These are phyloP conservation scores for Neofusicoccum sp. DNA, from an alignment of 2,329 filamentous ascomycete genomes.

Conservation along the genomic window DNA sequence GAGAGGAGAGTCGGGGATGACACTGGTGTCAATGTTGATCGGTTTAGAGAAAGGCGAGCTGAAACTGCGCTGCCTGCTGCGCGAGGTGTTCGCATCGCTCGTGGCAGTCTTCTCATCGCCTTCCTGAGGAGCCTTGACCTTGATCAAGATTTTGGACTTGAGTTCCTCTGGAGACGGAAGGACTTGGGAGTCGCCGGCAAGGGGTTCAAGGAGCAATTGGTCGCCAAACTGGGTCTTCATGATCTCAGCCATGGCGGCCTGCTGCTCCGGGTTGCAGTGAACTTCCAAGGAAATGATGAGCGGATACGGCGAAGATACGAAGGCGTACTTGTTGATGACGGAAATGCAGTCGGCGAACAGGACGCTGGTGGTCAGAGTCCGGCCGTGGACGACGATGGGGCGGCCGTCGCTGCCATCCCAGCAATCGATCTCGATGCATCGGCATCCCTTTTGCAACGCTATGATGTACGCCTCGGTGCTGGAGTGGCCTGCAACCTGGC, in stretches of 20 bases:
- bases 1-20: slow-evolving; percentile 48
- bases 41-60: slow-evolving; percentile 73
- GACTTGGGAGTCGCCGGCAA: slow-evolving; percentile 65
- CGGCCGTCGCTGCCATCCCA: slow-evolving; percentile 91
- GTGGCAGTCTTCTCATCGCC: slow-evolving; percentile 44
- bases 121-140: slow-evolving; percentile 79
- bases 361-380: slow-evolving; percentile 83
- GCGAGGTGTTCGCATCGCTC: slow-evolving; percentile 36
- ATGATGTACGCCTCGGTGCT: slow-evolving; percentile 95
- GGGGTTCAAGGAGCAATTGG: slow-evolving; percentile 72
- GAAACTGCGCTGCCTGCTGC: slow-evolving; percentile 60
- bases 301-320: slow-evolving; percentile 80
- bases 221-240: slow-evolving; percentile 82
- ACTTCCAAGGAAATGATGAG: slow-evolving; percentile 95
- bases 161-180: slow-evolving; percentile 86
- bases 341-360: slow-evolving; percentile 89
- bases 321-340: slow-evolving; percentile 93
- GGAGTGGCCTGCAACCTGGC: slow-evolving; percentile 84
- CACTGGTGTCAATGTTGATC: slow-evolving; percentile 56
- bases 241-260: slow-evolving; percentile 82
- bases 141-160: slow-evolving; percentile 80
- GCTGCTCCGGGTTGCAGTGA: slow-evolving; percentile 81
- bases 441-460: slow-evolving; percentile 82
- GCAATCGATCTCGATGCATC: slow-evolving; percentile 95
- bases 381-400: slow-evolving; percentile 87